These are phyloP conservation scores for Metarhizium guizhouense DNA, from an alignment of 2,329 filamentous ascomycete genomes.

Conservation along the genomic window DNA sequence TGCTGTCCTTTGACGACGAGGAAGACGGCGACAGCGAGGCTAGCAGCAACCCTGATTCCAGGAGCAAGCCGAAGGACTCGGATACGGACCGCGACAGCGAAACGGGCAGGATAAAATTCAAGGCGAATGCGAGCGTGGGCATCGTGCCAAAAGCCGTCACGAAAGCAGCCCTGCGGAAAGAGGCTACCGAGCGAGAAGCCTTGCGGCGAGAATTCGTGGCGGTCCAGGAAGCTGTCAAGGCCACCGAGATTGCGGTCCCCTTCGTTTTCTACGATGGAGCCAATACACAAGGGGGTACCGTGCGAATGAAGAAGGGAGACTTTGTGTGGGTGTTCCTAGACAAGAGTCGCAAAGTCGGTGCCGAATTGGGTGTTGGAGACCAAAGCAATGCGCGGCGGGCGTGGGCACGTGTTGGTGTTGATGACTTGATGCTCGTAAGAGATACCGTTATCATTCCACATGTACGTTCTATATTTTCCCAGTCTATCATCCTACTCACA, in stretches of 20 bases:
- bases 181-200: slow-evolving; percentile 70
- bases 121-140: slow-evolving; percentile 51
- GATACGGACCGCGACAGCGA: slow-evolving; percentile 12
- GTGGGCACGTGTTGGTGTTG: slow-evolving; percentile 90
- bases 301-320: slow-evolving; percentile 88
- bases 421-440: slow-evolving; percentile 88
- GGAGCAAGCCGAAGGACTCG: slow-evolving; percentile 11
- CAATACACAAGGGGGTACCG: slow-evolving; percentile 75
- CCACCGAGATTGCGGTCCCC: slow-evolving; percentile 80
- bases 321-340: slow-evolving; percentile 90
- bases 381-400: slow-evolving; percentile 60
- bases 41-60: not conserved
- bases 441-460: slow-evolving; percentile 90
- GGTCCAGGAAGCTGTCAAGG: slow-evolving; percentile 79
- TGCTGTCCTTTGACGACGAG: slow-evolving; percentile 60
- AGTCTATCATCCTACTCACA: not conserved
- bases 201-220: slow-evolving; percentile 74
- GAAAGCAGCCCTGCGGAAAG: slow-evolving; percentile 68
- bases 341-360: slow-evolving; percentile 81
- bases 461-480: slow-evolving; percentile 45
- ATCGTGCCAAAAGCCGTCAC: slow-evolving; percentile 59
- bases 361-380: slow-evolving; percentile 66
- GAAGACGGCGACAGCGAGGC: slow-evolving; percentile 43
- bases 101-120: slow-evolving; percentile 35
- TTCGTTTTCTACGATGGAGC: slow-evolving; percentile 97